These are phyloP conservation scores for Gossypium stocksii DNA, from an alignment of 345 rosid genomes.

Conservation along the genomic window DNA sequence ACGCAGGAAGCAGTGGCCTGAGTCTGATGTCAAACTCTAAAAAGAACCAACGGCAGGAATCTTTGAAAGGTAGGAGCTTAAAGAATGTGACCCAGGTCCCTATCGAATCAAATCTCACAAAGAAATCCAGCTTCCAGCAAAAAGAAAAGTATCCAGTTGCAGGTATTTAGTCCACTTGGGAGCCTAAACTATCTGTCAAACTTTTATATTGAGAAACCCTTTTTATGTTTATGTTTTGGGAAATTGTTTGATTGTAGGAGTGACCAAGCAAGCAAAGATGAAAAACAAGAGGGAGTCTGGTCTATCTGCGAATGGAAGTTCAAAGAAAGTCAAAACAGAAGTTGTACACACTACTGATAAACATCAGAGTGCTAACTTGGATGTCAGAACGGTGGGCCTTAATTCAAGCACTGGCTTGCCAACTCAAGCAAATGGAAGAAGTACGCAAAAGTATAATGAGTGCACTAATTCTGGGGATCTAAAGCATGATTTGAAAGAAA, in stretches of 20 bases:
- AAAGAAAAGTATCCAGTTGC: conserved; percentile 18
- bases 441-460: conserved; percentile 18
- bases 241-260: conserved; percentile 29
- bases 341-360: conserved; percentile 18
- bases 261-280: conserved; percentile 29
- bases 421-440: conserved; percentile 26
- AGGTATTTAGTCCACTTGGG: conserved; percentile 28
- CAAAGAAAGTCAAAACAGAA: conserved; percentile 41
- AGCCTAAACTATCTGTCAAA: not conserved
- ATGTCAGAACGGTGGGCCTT: conserved; percentile 16
- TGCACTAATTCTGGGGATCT: conserved; percentile 25
- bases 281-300: conserved; percentile 44
- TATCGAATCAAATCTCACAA: conserved; percentile 24
- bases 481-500: conserved; percentile 34
- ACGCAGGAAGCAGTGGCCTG: conserved; percentile 19
- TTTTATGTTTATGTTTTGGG: conserved; percentile 17
- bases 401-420: conserved; percentile 23
- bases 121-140: conserved; percentile 19
- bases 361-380: conserved; percentile 17
- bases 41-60: conserved; percentile 30
- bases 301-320: conserved; percentile 27
- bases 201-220: not conserved
- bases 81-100: conserved; percentile 8
- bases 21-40: conserved; percentile 32
- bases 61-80: conserved; percentile 36